Conservation (phyloP, 2,329 filamentous ascomycete species). For the Nannizziopsis arthrosporioides region DNA sequence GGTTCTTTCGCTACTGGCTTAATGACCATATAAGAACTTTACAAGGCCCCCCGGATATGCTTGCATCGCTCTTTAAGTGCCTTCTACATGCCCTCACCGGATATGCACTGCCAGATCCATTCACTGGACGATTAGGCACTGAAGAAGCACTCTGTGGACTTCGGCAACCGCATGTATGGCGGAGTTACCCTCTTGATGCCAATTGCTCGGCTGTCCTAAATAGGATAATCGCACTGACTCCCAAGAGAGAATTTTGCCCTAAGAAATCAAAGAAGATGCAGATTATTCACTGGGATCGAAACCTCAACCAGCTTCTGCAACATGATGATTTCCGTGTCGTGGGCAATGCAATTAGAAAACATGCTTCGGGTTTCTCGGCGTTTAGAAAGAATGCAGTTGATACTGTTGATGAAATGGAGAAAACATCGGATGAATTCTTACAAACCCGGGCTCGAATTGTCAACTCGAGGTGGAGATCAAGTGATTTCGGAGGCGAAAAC, state of each 20-base stretch:
- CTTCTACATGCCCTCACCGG: conserved; percentile 26
- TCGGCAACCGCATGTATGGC: conserved; percentile 12
- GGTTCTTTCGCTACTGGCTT: conserved; percentile 15
- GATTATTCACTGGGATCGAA: conserved; percentile 17
- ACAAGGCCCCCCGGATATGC: conserved; percentile 14
- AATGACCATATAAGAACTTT: conserved; percentile 19
- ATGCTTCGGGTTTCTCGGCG: conserved; percentile 12
- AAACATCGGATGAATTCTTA: conserved; percentile 15
- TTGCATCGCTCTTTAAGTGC: conserved; percentile 19
- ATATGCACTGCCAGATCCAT: conserved; percentile 22
- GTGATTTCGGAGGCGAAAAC: conserved; percentile 10
- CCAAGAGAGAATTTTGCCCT: conserved; percentile 21
- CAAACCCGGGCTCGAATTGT: conserved; percentile 12
- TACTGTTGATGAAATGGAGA: conserved; percentile 3
- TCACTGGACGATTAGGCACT: conserved; percentile 23
- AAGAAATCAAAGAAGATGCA: conserved; percentile 18
- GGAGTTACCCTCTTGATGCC: conserved; percentile 13
- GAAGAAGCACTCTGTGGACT: conserved; percentile 23
- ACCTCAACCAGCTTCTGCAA: conserved; percentile 16
- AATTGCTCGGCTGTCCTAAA: conserved; percentile 14
- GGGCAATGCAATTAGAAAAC: conserved; percentile 14
- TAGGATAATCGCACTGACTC: conserved; percentile 20
- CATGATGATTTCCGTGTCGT: conserved; percentile 16
- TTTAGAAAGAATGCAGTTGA: conserved; percentile 3
- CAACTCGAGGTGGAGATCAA: conserved; percentile 8